A percentile compares a stretch with the other conserved stretches of the same genome.
Conservation (phyloP, 1,284 basidiomycete genomes). For the Ganoderma resinaceum region DNA sequence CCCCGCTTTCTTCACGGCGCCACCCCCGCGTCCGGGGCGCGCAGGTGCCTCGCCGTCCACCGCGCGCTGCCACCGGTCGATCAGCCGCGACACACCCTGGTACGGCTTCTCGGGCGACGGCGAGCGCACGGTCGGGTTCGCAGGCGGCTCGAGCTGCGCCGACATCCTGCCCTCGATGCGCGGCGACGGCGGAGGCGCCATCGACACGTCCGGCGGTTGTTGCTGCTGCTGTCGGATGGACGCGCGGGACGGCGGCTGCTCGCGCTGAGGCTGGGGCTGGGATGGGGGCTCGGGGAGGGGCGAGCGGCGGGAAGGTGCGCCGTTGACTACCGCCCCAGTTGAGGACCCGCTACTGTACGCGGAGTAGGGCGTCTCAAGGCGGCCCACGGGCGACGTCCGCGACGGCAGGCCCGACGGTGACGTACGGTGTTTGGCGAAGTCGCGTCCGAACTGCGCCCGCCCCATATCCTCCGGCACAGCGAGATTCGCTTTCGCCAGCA, state of each 20-base stretch:
- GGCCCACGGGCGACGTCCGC: slow-evolving; percentile 36
- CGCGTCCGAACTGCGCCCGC: slow-evolving; percentile 29
- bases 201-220: slow-evolving; percentile 8
- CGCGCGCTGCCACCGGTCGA: slow-evolving; percentile 85
- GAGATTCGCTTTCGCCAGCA: slow-evolving; percentile 33
- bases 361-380: slow-evolving; percentile 31
- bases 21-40: slow-evolving; percentile 21
- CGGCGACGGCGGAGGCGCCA: slow-evolving; percentile 27
- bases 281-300: slow-evolving; percentile 20
- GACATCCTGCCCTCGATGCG: slow-evolving; percentile 25
- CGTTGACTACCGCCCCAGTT: slow-evolving; percentile 23
- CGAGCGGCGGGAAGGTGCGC: slow-evolving; percentile 35
- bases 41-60: slow-evolving; percentile 60
- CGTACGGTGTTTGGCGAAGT: slow-evolving; percentile 34
- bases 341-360: slow-evolving; percentile 15
- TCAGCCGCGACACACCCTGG: slow-evolving; percentile 80
- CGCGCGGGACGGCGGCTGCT: slow-evolving; percentile 26
- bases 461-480: slow-evolving; percentile 36
- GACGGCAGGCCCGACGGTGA: slow-evolving; percentile 36
- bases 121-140: slow-evolving; percentile 43
- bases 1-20: slow-evolving; percentile 29
- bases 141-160: slow-evolving; percentile 39
- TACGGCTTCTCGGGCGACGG: slow-evolving; percentile 78
- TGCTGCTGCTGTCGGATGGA: slow-evolving; percentile 6
- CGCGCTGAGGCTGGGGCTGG: slow-evolving; percentile 18